phyloP scores from a whole-genome alignment of 169 alveolate species.

The Plasmodium adleri region DNA sequence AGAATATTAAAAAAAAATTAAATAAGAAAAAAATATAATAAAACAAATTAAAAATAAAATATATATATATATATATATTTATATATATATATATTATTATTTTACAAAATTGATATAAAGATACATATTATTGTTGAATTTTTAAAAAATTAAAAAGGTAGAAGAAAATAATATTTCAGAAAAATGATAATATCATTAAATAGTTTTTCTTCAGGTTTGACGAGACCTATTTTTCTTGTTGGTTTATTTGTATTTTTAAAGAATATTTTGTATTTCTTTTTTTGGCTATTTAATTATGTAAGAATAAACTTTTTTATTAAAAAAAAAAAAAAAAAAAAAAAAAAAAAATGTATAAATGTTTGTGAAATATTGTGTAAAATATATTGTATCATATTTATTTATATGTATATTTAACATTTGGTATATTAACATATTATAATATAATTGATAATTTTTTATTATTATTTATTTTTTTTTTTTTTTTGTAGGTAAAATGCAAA shows the following conservation, averaged over 20 bases:
- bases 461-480: neutral
- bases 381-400: too few species aligned
- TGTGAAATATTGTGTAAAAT: too few species aligned
- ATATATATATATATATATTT: too few species aligned
- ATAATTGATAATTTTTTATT: neutral
- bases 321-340: too few species aligned
- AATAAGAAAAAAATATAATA: too few species aligned
- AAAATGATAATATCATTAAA: constrained; percentile 23
- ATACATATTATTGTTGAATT: neutral
- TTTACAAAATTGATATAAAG: neutral
- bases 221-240: constrained; percentile 26
- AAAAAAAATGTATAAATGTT: too few species aligned
- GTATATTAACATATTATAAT: neutral
- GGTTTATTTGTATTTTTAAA: constrained; percentile 58
- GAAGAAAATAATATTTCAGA: constrained; percentile 1
- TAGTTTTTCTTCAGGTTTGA: neutral
- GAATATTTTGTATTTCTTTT: constrained; percentile 17
- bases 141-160: constrained; percentile 3
- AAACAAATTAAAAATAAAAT: too few species aligned
- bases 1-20: too few species aligned
- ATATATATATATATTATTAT: neutral
- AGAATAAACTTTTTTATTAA: constrained; percentile 6
- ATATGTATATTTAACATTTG: neutral
- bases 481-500: constrained; percentile 27
- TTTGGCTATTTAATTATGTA: constrained; percentile 61